Conservation (phyloP, 306 rosid genomes). For the Sicyos edulis region DNA sequence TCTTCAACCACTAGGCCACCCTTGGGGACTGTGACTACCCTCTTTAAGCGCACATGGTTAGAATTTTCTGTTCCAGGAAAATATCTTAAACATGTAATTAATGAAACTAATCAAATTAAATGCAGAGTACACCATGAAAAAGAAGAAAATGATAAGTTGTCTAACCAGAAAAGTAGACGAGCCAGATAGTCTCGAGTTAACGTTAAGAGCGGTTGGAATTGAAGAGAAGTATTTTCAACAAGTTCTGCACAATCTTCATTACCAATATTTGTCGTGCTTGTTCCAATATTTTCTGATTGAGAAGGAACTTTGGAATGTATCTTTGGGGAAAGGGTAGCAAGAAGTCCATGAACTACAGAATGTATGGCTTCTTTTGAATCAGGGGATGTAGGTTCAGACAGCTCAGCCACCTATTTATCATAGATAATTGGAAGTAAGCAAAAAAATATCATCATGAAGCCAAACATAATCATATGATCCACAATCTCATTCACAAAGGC, state of each 20-base stretch:
- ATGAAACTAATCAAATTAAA: slow-evolving; percentile 8
- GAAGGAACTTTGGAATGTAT: slow-evolving; percentile 75
- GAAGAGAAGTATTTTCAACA: slow-evolving; percentile 72
- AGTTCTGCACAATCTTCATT: slow-evolving; percentile 75
- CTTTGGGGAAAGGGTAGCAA: slow-evolving; percentile 89
- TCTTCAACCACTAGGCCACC: no score
- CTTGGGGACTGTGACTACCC: no score
- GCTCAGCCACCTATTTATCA: slow-evolving; percentile 68
- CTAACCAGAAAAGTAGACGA: slow-evolving; percentile 91
- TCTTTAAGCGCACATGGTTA: no score
- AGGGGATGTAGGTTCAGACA: slow-evolving; percentile 79
- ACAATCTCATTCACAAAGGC: background rate
- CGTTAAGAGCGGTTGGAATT: slow-evolving; percentile 71
- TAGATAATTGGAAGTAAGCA: slow-evolving; percentile 6
- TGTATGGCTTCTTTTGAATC: slow-evolving; percentile 70
- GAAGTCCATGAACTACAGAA: slow-evolving; percentile 87
- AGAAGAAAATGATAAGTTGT: slow-evolving; percentile 17
- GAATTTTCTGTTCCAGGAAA: background rate
- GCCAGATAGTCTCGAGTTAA: slow-evolving; percentile 80
- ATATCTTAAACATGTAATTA: background rate
- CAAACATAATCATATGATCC: slow-evolving; percentile 16
- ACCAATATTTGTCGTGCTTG: slow-evolving; percentile 43
- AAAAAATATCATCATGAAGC: background rate
- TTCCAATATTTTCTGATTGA: slow-evolving; percentile 48
- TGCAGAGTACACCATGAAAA: slow-evolving; percentile 9